Base-by-base conservation (phyloP, 306 rosid genomes). In the Sphenostylis stenocarpa region DNA sequence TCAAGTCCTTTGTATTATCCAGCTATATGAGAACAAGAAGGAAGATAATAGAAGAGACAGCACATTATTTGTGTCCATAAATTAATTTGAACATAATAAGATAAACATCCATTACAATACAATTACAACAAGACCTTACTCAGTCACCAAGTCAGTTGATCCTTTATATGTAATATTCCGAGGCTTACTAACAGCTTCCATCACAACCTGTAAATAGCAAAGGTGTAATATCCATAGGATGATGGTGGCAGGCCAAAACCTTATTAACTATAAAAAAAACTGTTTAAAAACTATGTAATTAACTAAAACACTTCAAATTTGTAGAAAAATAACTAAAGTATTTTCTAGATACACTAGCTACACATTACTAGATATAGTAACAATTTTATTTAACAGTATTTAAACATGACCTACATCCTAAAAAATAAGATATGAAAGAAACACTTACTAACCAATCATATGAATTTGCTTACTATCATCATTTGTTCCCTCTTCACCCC, bases 101-200 rank as follows among this genome's bases (percentile, higher is more conserved):
- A 66, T 45, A 55, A 21, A 58, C 61, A 74, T 45, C 51, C 17
- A 70, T 41, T 65, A 73, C 55, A n/a, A n/a, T n/a, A n/a, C n/a
- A 84, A 57, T 17, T 73, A 71, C 64, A 79, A 58, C 9, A 58
- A 75, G 78, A 85, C 89, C 95, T 92, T 91, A 94, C 98, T 95
- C 99, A 23, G 99, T 95, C 79, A 95, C 99, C 88, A 95, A 86
- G 86, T 95, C 99, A 23, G 99, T 82, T 52, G 87, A 72, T 89
- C 97, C 99, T 82, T 95, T 95, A 67, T 95, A 95, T 53, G 93
- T 81, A 73, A 95, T 52, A 86, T 87, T 87, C 45, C 87, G 86
- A 55, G 99, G 99, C 88, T 95, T 89, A 78, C 89, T 95, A 76
- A 95, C 96, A 58, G 97, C 97, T 56, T 92, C 93, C 99, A 92